phyloP scores from a whole-genome alignment of 495 filamentous ascomycete genomes.

The Penicillium antarcticum region DNA sequence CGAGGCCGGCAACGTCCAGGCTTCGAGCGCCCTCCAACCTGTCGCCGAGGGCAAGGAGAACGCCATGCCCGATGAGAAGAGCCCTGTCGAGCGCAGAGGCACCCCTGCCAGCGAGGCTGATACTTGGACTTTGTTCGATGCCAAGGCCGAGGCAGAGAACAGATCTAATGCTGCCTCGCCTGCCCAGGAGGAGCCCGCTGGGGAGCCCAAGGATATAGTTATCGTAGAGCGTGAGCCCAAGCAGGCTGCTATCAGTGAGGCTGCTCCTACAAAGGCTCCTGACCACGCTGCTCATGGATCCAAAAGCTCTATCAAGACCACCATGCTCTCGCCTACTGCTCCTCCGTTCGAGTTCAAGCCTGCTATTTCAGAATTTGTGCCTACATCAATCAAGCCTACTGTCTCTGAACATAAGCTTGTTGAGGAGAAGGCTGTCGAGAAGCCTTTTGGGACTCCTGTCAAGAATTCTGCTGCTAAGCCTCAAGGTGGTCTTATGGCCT shows the following conservation, averaged over 20 bases:
- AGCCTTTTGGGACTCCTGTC: not conserved
- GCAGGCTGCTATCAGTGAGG: conserved; percentile 7
- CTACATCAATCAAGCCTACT: conserved; percentile 39
- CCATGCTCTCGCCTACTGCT: conserved; percentile 60
- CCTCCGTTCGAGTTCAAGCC: conserved; percentile 64
- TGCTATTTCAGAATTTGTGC: conserved; percentile 44
- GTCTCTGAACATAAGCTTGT: conserved; percentile 22
- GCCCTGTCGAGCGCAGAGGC: conserved; percentile 26
- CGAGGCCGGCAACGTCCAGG: conserved; percentile 40
- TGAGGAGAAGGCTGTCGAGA: conserved; percentile 6
- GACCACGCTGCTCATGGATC: conserved; percentile 21
- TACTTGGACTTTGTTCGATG: conserved; percentile 43
- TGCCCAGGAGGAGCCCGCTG: conserved; percentile 16
- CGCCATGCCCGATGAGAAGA: conserved; percentile 27
- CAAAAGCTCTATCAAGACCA: conserved; percentile 23
- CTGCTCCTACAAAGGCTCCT: not conserved
- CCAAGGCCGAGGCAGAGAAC: conserved; percentile 36
- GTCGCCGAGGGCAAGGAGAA: conserved; percentile 49
- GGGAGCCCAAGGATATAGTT: conserved; percentile 14
- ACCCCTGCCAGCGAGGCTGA: conserved; percentile 40
- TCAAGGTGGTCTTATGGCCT: conserved; percentile 33
- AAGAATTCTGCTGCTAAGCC: conserved; percentile 19
- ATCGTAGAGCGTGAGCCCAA: conserved; percentile 5
- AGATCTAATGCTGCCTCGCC: conserved; percentile 33
- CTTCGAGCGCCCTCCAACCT: conserved; percentile 18